Base-by-base conservation (phyloP, 202 grass and related monocot genomes). In the Musa balbisiana region DNA sequence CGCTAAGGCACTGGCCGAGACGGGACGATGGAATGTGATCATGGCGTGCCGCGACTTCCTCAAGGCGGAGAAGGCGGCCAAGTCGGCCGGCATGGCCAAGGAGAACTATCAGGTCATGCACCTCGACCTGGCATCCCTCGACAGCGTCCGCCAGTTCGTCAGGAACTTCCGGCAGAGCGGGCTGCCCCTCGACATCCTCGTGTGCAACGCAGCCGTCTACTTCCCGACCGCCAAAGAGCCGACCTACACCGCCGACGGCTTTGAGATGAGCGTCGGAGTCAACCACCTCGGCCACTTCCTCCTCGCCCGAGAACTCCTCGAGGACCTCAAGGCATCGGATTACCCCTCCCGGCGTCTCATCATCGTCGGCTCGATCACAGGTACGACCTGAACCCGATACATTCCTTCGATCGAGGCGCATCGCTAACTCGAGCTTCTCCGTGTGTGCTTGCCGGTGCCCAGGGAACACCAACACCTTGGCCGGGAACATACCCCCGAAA, bases 11-110 rank as follows among this genome's bases (percentile, higher is more conserved):
- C 87, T 98, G 50, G 81, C 91, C 11, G 94, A 98, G 81, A 89
- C 74, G 0, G 94, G 94, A 63, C 91, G 85, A 77, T 98, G 94
- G 91, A 84, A 98, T 66, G 91, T 98, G 52, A 81, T 98, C 68
- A 98, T 98, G 94, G 94, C 77, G 8, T 98, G 94, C 83, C 94
- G 94, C 21, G 91, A 98, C 79, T 98, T 92, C 85, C 87, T 98
- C 80, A 98, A 98, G 94, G 82, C 88, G n/a, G 82, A 90, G 79
- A 84, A 76, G 33, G 86, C 87, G 2, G 91, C 95, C 58, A 92
- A 89, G 84, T 80, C 91, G 51, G 86, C 82, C 49, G 95, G 95
- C 77, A 98, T 98, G 95, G 70, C 75, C 55, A 85, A 86, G 77
- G 95, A 75, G 20, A 94, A 86, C 86, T 98, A 83, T 79, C 82